These are phyloP conservation scores for Fusarium buharicum DNA, from an alignment of 2,329 filamentous ascomycete genomes.

Conservation along the genomic window DNA sequence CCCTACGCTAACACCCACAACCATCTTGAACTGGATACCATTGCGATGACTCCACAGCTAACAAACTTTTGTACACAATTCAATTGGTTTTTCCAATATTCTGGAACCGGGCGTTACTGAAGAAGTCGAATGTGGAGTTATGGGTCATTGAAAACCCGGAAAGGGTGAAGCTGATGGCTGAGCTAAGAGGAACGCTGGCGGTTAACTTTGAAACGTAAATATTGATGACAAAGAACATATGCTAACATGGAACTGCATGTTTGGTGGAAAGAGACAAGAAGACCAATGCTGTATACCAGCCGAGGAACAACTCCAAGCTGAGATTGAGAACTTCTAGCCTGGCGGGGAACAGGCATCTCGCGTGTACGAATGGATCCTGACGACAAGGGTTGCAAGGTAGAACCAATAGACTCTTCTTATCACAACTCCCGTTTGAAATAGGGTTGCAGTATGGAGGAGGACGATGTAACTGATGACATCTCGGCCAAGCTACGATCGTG, in stretches of 20 bases:
- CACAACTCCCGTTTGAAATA: neutral
- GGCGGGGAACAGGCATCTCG: slow-evolving; percentile 5
- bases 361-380: neutral
- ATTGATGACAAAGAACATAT: neutral
- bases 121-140: slow-evolving; percentile 18
- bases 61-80: neutral
- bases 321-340: neutral
- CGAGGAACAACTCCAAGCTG: neutral
- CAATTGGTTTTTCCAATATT: slow-evolving; percentile 21
- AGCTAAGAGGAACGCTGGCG: slow-evolving; percentile 1
- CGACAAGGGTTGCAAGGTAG: neutral
- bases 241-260: neutral
- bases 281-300: slow-evolving; percentile 11
- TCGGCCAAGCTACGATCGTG: slow-evolving; percentile 19
- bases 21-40: neutral
- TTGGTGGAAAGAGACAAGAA: slow-evolving; percentile 22
- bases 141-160: slow-evolving; percentile 9
- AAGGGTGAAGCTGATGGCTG: slow-evolving; percentile 20
- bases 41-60: neutral
- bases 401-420: slow-evolving; percentile 1
- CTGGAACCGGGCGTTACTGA: slow-evolving; percentile 6
- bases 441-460: slow-evolving; percentile 22
- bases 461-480: slow-evolving; percentile 24
- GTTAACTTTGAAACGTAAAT: slow-evolving; percentile 1
- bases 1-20: slow-evolving; percentile 1